These are phyloP conservation scores for Metschnikowia hibisci DNA, from an alignment of 805 yeast genomes.

Conservation along the genomic window DNA sequence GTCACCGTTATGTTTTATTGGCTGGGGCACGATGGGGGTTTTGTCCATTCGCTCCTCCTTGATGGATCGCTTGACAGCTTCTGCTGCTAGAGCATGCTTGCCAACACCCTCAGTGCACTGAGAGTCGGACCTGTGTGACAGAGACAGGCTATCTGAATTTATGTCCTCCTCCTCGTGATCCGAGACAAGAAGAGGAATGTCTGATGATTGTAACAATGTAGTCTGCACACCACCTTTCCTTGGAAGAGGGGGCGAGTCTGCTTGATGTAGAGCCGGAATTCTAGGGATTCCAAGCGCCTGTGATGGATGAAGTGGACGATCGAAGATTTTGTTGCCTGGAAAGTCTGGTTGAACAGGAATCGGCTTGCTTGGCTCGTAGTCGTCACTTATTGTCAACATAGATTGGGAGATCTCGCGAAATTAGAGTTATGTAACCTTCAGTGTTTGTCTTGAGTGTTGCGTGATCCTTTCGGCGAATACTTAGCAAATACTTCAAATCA, in stretches of 20 bases:
- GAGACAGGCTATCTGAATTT: conserved; percentile 24
- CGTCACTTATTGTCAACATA: conserved; percentile 13
- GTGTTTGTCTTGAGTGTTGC: conserved; percentile 4
- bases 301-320: neutral
- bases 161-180: conserved; percentile 29
- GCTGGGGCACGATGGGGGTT: neutral
- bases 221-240: neutral
- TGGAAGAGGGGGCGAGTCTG: neutral
- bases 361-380: conserved; percentile 7
- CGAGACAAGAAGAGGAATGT: conserved; percentile 31
- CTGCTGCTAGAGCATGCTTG: conserved; percentile 14
- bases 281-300: neutral
- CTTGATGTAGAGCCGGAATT: neutral
- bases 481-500: conserved; percentile 3
- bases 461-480: conserved; percentile 6
- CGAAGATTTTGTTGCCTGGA: neutral
- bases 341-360: conserved; percentile 7
- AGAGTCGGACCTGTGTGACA: neutral
- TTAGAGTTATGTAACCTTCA: neutral
- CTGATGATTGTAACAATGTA: conserved; percentile 11
- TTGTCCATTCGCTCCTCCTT: conserved; percentile 9
- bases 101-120: conserved; percentile 5
- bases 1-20: neutral
- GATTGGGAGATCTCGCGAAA: conserved; percentile 1
- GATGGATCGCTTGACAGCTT: conserved; percentile 22